These are phyloP conservation scores for Boletus eberwhitei DNA, from an alignment of 768 basidiomycete species.

Conservation along the genomic window DNA sequence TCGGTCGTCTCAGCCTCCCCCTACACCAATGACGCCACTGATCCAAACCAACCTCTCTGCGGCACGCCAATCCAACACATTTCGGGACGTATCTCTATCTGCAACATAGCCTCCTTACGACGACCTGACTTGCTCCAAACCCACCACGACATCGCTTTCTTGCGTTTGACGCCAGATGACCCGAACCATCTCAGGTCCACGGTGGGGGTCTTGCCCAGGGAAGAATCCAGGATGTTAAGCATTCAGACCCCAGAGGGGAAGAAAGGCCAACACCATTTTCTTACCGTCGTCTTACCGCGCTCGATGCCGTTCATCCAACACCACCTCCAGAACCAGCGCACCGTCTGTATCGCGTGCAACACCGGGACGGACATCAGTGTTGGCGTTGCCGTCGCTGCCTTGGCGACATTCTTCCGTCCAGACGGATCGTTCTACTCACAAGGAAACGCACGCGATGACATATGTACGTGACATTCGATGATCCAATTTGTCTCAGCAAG, in stretches of 20 bases:
- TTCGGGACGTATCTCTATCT: constrained; percentile 41
- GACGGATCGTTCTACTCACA: constrained; percentile 35
- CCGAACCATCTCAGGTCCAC: not conserved
- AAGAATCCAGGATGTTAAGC: constrained; percentile 8
- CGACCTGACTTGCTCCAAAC: constrained; percentile 1
- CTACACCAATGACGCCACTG: not conserved
- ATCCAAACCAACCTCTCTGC: not conserved
- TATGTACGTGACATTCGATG: constrained; percentile 22
- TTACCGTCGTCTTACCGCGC: constrained; percentile 46
- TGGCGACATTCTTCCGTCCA: constrained; percentile 58
- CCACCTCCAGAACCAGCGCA: constrained; percentile 35
- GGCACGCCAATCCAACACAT: constrained; percentile 26
- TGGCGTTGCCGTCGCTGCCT: constrained; percentile 57
- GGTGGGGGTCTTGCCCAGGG: not conserved
- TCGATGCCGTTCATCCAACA: constrained; percentile 44
- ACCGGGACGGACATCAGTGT: constrained; percentile 61
- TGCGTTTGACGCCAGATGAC: constrained; percentile 14
- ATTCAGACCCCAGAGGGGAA: constrained; percentile 43
- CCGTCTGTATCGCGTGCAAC: constrained; percentile 51
- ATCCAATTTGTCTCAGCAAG: not conserved
- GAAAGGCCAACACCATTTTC: constrained; percentile 49
- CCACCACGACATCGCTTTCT: constrained; percentile 8
- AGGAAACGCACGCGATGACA: not conserved
- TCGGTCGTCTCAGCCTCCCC: constrained; percentile 9
- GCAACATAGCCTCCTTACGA: constrained; percentile 30